phyloP scores from a whole-genome alignment of 805 yeast genomes.

The Diddensiella caesifluorescens region DNA sequence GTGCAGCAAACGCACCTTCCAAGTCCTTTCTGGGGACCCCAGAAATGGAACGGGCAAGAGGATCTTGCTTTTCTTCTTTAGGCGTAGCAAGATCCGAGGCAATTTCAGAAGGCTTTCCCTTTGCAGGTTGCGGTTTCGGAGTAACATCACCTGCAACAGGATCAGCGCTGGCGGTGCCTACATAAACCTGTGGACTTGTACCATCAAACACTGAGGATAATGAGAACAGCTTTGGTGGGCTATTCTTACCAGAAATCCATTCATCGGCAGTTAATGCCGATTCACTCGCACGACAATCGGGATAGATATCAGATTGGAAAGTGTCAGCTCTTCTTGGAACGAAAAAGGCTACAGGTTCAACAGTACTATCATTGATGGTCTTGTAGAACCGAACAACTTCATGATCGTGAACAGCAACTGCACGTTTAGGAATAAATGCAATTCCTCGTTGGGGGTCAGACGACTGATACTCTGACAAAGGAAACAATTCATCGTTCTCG shows the following conservation, averaged over 20 bases:
- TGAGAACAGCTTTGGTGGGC: constrained; percentile 71
- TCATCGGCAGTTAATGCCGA: constrained; percentile 78
- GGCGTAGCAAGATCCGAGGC: constrained; percentile 4
- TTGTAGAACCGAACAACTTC: constrained; percentile 81
- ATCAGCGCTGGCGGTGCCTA: not conserved
- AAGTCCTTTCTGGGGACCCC: no score
- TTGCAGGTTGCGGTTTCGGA: no score
- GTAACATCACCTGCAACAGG: no score
- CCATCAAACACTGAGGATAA: constrained; percentile 82
- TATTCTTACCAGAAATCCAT: constrained; percentile 71
- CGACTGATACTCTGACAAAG: constrained; percentile 84
- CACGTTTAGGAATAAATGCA: constrained; percentile 80
- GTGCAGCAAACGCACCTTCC: constrained; percentile 45
- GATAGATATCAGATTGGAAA: constrained; percentile 89
- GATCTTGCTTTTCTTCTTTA: constrained; percentile 15
- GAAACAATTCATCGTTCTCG: constrained; percentile 74
- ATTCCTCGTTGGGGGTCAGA: constrained; percentile 95
- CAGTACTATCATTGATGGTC: constrained; percentile 74
- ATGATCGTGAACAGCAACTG: constrained; percentile 72
- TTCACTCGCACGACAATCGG: constrained; percentile 76
- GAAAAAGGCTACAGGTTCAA: constrained; percentile 88
- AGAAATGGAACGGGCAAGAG: no score
- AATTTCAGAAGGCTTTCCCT: no score
- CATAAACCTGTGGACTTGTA: constrained; percentile 39
- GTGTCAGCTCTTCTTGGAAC: constrained; percentile 93